Percentiles rank a stretch among this genome's conserved stretches.
These are phyloP conservation scores for Entelexis paramagnoliae DNA, from an alignment of 1,139 yeast genomes.

Conservation along the genomic window DNA sequence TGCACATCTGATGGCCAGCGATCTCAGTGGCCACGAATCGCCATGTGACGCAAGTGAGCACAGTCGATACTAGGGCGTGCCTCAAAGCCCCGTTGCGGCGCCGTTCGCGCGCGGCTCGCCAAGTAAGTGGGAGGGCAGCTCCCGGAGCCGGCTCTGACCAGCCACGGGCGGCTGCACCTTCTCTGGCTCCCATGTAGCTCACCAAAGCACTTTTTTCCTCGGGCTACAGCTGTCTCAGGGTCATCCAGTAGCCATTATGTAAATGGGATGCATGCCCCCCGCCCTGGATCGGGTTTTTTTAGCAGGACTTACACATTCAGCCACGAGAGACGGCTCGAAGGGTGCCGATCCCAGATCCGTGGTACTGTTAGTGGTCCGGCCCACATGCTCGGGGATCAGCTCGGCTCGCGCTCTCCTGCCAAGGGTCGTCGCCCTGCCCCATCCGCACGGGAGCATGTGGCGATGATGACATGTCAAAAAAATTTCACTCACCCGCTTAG, in stretches of 20 bases:
- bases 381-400: too few species aligned
- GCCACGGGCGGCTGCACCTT: too few species aligned
- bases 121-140: too few species aligned
- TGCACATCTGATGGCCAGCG: not conserved
- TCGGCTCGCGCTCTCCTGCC: too few species aligned
- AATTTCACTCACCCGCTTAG: not conserved
- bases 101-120: too few species aligned
- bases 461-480: constrained; percentile 2
- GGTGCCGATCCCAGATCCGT: too few species aligned
- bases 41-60: not conserved
- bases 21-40: not conserved
- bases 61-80: not conserved
- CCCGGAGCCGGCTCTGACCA: too few species aligned
- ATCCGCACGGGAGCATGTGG: not conserved
- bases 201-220: not conserved
- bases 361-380: too few species aligned
- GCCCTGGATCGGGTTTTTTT: not conserved
- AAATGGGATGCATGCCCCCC: not conserved
- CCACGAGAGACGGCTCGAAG: too few species aligned
- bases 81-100: not conserved
- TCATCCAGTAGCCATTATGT: not conserved
- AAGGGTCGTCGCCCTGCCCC: too few species aligned
- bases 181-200: too few species aligned
- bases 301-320: too few species aligned
- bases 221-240: not conserved